A percentile compares a stretch with the other conserved stretches of the same genome.
phyloP scores from a whole-genome alignment of 1,284 basidiomycete species.

The Neolentinus lepideus region DNA sequence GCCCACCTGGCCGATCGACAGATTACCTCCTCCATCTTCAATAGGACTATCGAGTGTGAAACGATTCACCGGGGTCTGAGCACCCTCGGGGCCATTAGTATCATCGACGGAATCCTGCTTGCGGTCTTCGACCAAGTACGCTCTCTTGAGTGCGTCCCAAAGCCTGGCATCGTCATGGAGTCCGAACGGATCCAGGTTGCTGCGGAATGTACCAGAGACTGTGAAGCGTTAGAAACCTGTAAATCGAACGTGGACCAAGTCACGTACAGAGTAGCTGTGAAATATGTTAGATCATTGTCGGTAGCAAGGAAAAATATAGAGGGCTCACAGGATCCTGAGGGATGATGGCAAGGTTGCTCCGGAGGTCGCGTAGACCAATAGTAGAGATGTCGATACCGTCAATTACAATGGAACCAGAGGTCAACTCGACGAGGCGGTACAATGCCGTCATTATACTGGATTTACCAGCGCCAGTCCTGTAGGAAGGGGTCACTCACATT shows the following conservation, averaged over 20 bases:
- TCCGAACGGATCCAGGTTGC: conserved; percentile 79
- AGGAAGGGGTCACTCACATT: not conserved
- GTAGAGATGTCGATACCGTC: conserved; percentile 65
- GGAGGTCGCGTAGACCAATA: conserved; percentile 59
- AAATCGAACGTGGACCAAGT: not conserved
- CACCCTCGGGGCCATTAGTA: conserved; percentile 19
- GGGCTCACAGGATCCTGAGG: conserved; percentile 68
- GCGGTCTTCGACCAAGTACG: conserved; percentile 59
- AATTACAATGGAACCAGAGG: conserved; percentile 56
- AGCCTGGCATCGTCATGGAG: conserved; percentile 68
- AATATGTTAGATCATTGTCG: not conserved
- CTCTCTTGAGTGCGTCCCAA: conserved; percentile 79
- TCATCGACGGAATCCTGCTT: conserved; percentile 18
- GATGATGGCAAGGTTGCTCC: conserved; percentile 74
- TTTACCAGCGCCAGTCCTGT: conserved; percentile 72
- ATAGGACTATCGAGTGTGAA: conserved; percentile 79
- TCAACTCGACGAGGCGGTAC: conserved; percentile 56
- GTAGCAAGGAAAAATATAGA: conserved; percentile 31
- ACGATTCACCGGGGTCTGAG: conserved; percentile 38
- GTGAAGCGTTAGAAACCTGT: conserved; percentile 11
- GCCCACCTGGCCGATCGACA: conserved; percentile 64
- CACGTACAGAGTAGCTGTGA: conserved; percentile 1
- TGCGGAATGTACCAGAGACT: conserved; percentile 76
- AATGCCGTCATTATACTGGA: conserved; percentile 52
- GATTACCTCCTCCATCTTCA: conserved; percentile 81